These are phyloP conservation scores for Thermomucor indicae-seudaticae DNA, from an alignment of 371 early-diverging fungal species.

Conservation along the genomic window DNA sequence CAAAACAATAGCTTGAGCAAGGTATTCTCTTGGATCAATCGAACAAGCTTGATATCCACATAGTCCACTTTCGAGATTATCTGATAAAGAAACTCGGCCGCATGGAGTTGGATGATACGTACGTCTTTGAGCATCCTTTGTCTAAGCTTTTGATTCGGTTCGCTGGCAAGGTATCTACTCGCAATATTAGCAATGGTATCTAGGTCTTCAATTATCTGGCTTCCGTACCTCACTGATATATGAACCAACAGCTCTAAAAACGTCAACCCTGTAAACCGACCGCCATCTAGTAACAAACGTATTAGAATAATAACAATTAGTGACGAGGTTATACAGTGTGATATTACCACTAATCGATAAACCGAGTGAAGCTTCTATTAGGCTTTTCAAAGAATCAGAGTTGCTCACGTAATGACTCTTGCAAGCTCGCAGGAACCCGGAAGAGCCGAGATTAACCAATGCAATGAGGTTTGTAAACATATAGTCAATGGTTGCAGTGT, in stretches of 20 bases:
- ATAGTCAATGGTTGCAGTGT: constrained; percentile 65
- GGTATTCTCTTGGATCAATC: constrained; percentile 52
- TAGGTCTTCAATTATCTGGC: neutral
- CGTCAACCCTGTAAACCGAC: no score
- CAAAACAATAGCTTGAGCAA: constrained; percentile 63
- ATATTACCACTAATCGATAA: constrained; percentile 11
- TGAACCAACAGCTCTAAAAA: constrained; percentile 39
- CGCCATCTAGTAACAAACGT: neutral
- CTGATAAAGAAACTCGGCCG: constrained; percentile 58
- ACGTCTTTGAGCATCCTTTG: constrained; percentile 22
- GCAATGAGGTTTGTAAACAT: constrained; percentile 54
- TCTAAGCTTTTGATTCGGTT: constrained; percentile 20
- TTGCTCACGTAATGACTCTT: constrained; percentile 24
- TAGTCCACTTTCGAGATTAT: constrained; percentile 55
- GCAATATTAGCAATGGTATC: neutral
- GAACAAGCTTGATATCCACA: constrained; percentile 47
- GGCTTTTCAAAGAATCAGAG: constrained; percentile 12
- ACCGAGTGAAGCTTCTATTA: constrained; percentile 17
- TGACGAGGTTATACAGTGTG: no score
- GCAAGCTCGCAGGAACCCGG: constrained; percentile 53
- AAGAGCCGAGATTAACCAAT: constrained; percentile 54
- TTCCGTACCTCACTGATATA: constrained; percentile 10
- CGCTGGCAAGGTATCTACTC: constrained; percentile 39
- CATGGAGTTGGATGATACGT: constrained; percentile 55
- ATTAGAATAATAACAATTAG: neutral